Percentiles rank a stretch among this genome's conserved stretches.
phyloP scores from a whole-genome alignment of 257 asterid species.

The Nicotiana paniculata region DNA sequence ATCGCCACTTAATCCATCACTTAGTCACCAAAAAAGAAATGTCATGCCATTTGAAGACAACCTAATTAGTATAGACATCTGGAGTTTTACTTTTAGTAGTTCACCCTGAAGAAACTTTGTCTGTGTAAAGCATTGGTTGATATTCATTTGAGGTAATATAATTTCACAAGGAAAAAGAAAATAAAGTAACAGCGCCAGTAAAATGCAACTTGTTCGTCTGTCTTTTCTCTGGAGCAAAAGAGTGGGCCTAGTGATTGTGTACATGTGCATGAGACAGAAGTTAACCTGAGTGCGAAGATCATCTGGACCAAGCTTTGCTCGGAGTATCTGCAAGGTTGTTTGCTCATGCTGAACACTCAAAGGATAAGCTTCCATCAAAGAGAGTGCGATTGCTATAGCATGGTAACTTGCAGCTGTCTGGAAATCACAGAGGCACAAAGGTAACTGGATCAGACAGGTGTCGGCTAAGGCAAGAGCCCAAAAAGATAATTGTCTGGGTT shows the following conservation, averaged over 20 bases:
- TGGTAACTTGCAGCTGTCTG: conserved; percentile 99
- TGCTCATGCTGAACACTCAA: conserved; percentile 98
- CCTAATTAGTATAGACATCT: not conserved
- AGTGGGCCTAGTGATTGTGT: not conserved
- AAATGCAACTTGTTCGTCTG: not conserved
- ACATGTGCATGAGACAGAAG: not conserved
- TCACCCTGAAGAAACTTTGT: not conserved
- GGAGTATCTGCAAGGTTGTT: conserved; percentile 95
- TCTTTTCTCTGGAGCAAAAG: not conserved
- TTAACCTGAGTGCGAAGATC: conserved; percentile 98
- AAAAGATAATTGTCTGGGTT: not conserved
- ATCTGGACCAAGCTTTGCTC: conserved; percentile 87
- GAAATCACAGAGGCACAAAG: not conserved
- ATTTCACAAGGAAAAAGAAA: not conserved
- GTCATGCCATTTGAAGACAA: not conserved
- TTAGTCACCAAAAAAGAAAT: not conserved
- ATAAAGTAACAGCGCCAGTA: not conserved
- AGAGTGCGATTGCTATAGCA: conserved; percentile 98
- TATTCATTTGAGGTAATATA: conserved; percentile 1
- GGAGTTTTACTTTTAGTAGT: not conserved
- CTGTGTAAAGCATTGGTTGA: not conserved
- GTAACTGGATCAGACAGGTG: not conserved
- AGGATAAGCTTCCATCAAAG: conserved; percentile 97
- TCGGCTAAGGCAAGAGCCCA: not conserved
- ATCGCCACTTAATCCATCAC: not conserved